Conservation (phyloP, 1,139 yeast species). For the Groenewaldozyma auringiensis region DNA sequence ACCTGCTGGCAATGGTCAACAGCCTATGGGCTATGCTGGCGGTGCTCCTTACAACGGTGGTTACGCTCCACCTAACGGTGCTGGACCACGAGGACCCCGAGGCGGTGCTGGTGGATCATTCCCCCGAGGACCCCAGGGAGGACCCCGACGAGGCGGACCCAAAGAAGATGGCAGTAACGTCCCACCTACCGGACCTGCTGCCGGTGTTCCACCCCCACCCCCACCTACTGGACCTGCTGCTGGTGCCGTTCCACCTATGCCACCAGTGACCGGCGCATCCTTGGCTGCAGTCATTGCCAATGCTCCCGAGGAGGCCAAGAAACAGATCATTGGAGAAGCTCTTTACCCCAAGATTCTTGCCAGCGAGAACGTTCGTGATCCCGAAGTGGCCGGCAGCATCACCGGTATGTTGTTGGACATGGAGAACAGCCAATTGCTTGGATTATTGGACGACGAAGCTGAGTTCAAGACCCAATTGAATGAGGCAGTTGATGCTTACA, state of each 20-base stretch:
- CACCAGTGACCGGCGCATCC: slow-evolving; percentile 18
- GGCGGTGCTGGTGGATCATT: slow-evolving; percentile 29
- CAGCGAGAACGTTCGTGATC: slow-evolving; percentile 76
- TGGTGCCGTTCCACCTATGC: slow-evolving; percentile 14
- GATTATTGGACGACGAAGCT: slow-evolving; percentile 75
- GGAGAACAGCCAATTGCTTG: slow-evolving; percentile 86
- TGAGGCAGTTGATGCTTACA: slow-evolving; percentile 81
- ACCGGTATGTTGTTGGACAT: slow-evolving; percentile 98
- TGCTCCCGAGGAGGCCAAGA: slow-evolving; percentile 72
- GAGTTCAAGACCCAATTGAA: slow-evolving; percentile 86
- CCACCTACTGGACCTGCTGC: slow-evolving; percentile 17
- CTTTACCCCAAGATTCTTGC: slow-evolving; percentile 90
- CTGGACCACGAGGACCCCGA: slow-evolving; percentile 13
- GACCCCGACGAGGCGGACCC: slow-evolving; percentile 27
- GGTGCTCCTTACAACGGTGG: slow-evolving; percentile 63
- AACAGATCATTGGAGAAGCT: slow-evolving; percentile 96
- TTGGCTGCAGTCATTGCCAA: slow-evolving; percentile 31
- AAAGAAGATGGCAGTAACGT: slow-evolving; percentile 14
- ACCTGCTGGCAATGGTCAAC: slow-evolving; percentile 6
- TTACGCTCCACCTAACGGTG: slow-evolving; percentile 29
- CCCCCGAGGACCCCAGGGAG: slow-evolving; percentile 22
- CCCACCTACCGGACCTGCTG: slow-evolving; percentile 10
- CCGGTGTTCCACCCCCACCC: slow-evolving; percentile 8
- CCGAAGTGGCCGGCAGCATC: slow-evolving; percentile 96
- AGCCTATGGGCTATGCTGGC: slow-evolving; percentile 46